Evolutionary conservation across 2,329 filamentous ascomycete genomes (phyloP), one percentile per base, ranked within the genome.

Genomic region (Fusarium humuli): DNA sequence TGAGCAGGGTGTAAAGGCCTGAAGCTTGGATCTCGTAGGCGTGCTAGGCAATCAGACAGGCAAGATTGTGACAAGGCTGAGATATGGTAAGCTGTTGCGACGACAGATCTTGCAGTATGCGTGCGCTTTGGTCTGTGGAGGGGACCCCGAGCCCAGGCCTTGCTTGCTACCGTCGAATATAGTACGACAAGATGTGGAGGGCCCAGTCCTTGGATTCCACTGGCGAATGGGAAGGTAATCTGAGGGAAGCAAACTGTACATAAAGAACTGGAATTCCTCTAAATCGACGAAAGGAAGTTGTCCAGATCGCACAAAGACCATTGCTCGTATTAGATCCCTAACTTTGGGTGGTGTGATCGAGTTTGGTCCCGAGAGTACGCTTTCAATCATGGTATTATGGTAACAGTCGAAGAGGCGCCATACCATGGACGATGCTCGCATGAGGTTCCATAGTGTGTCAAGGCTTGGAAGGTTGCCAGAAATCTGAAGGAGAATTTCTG

Each of bases 11-110:
- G 70, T 25, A 56, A 22, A 6, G 73, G 66, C 23, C 18, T 66
- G 34, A 73, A 72, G 22, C 41, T 47, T 6, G 53, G 59, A 20
- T 65, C 68, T 57, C 59, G 45, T 46, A 72, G 11, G 6, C 61
- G 61, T 27, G 32, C 32, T 18, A 34, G 8, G 32, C 16, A 10
- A 18, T 18, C 16, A 18, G 32, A 18, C 6, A 32, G 46, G 14
- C 20, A 8, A 23, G 6, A 11, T 12, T 48, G 46, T 16, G 46
- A 29, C 10, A 22, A 9, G 2, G 14, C 6, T 6, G n/a, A 32
- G 14, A 48, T 48, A 11, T 30, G 46, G 14, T 30, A 23, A 9
- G 46, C 46, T 18, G 27, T 48, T 14, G 46, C 46, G 13, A 22
- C n/a, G 20, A 48, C n/a, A 0, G 27, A 48, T 3, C n/a, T 30